Base-by-base conservation (phyloP, 495 filamentous ascomycete genomes). In the Pyronema domesticum region DNA sequence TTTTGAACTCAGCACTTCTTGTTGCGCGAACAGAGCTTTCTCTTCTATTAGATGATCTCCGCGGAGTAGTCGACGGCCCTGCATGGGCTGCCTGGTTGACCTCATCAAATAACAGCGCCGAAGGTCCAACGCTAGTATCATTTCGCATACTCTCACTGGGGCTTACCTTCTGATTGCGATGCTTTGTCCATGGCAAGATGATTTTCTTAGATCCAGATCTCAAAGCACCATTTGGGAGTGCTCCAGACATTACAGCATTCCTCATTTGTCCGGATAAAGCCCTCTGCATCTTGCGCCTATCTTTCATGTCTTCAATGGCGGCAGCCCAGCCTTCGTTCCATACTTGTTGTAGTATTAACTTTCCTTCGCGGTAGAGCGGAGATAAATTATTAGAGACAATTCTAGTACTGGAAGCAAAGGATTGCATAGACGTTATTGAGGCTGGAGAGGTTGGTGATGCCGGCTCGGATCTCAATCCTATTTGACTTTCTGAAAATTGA, bases 191-290 rank as follows among this genome's bases (percentile, higher is more conserved):
- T 42, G 39, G 39, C 1, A 42, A 13, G 15, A 2, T 42, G 39
- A 1, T 13, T 42, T 17, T 42, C 15, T 13, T 42, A 13, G 39
- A 42, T 13, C 39, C 7, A 13, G 39, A 13, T 17, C 11, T 42
- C 15, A 17, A 13, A 42, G 39, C 15, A 13, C 39, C 39, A 42
- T 1, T 7, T 42, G 13, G 45, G 10, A n/a, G 50, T 18, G 59
- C 59, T 15, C 59, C 59, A 5, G 39, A 51, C 59, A 61, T 61
- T 15, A 58, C 59, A 6, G 54, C 57, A 39, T 50, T 55, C 17
- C 37, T 37, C 18, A 47, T 61, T 48, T 59, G 55, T 45, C 57
- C 53, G 1, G 52, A 37, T 45, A 51, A 40, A 40, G 40, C 46
- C 45, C 42, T 58, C 33, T 55, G 37, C 1, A 40, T 9, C 30